A percentile compares a stretch with the other conserved stretches of the same genome.
phyloP scores from a whole-genome alignment of 139 green algal species.

The Chlamydomonas applanata region DNA sequence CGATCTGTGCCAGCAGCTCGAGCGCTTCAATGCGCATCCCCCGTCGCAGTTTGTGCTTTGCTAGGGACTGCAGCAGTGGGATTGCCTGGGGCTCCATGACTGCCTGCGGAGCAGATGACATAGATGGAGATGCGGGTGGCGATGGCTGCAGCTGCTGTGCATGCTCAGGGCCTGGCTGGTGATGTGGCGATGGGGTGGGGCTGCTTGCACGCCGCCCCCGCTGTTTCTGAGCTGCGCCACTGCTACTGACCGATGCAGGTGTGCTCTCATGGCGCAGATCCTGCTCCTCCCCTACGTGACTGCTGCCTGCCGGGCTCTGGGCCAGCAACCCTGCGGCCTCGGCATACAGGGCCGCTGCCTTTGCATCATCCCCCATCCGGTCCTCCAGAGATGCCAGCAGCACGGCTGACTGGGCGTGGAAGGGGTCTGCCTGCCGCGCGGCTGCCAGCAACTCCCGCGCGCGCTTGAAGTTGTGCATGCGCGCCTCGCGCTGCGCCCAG shows the following conservation, averaged over 20 bases:
- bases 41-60: constrained; percentile 8
- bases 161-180: neutral
- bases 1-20: constrained; percentile 26
- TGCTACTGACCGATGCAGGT: neutral
- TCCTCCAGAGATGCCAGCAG: constrained; percentile 27
- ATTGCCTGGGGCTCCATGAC: neutral
- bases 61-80: constrained; percentile 19
- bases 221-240: neutral
- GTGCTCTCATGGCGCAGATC: neutral
- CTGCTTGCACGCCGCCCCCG: neutral
- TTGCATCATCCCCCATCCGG: constrained; percentile 24
- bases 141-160: neutral
- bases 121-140: neutral
- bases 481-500: constrained; percentile 31
- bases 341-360: constrained; percentile 11
- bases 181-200: neutral
- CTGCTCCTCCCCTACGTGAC: too few relatives aligned
- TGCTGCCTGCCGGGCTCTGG: neutral
- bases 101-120: neutral
- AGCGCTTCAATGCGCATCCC: constrained; percentile 28
- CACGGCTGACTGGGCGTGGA: constrained; percentile 14
- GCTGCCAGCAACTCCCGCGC: neutral
- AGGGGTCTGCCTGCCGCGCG: neutral
- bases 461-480: neutral
- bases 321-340: neutral